Percentiles rank a stretch among this genome's conserved stretches.
These are phyloP conservation scores for Myochromella boudieri DNA, from an alignment of 768 basidiomycete species.

Conservation along the genomic window DNA sequence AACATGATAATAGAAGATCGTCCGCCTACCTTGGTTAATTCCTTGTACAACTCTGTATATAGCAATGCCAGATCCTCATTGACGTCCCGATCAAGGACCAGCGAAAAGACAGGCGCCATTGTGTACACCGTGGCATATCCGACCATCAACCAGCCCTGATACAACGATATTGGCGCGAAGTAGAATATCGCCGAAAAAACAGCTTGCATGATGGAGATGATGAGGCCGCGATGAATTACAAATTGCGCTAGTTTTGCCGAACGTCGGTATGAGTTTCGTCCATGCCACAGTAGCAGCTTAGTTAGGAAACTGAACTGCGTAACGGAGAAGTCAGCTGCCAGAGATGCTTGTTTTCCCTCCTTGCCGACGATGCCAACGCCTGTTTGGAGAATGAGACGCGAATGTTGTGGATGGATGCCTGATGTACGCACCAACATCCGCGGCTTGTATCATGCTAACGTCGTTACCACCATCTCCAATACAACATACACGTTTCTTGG, in stretches of 20 bases:
- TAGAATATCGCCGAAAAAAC: conserved; percentile 93
- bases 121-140: conserved; percentile 97
- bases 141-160: conserved; percentile 97
- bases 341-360: conserved; percentile 96
- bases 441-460: conserved; percentile 99
- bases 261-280: conserved; percentile 97
- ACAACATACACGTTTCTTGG: conserved; percentile 95
- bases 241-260: conserved; percentile 98
- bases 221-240: conserved; percentile 95
- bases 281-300: conserved; percentile 97
- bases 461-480: conserved; percentile 99
- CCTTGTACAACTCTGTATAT: conserved; percentile 98
- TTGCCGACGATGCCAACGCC: conserved; percentile 98
- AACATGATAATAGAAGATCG: neutral
- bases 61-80: conserved; percentile 93
- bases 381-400: conserved; percentile 26
- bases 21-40: conserved; percentile 81
- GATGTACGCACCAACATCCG: conserved; percentile 83
- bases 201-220: conserved; percentile 97
- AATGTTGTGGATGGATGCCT: neutral
- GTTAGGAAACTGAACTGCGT: conserved; percentile 96
- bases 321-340: conserved; percentile 98
- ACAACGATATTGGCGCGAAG: conserved; percentile 94
- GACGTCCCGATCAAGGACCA: conserved; percentile 94
- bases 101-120: conserved; percentile 97